phyloP scores from a whole-genome alignment of 75 land plant genomes.

The Pinus tabuliformis region DNA sequence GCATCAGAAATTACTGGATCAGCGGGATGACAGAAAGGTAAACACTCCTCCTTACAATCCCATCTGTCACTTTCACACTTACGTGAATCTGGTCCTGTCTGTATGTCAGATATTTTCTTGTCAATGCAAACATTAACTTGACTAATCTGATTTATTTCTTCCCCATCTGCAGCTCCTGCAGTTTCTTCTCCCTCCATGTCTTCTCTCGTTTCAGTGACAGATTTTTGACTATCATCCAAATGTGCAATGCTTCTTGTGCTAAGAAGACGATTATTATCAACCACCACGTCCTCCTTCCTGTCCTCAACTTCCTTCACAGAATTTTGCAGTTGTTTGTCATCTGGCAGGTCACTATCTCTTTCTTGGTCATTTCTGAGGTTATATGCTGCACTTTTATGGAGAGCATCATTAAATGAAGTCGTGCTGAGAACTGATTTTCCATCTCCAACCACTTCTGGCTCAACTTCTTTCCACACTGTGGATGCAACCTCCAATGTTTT shows the following conservation, averaged over 20 bases:
- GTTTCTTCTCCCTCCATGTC: background rate
- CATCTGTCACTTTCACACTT: background rate
- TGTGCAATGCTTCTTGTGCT: conserved; percentile 4
- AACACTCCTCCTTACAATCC: background rate
- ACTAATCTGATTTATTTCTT: conserved; percentile 1
- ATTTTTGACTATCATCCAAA: background rate
- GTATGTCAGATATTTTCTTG: background rate
- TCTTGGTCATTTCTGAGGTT: background rate
- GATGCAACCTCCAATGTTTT: background rate
- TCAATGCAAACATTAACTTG: background rate
- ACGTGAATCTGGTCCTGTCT: background rate
- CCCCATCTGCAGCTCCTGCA: background rate
- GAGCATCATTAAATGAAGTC: background rate
- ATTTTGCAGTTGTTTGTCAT: conserved; percentile 1
- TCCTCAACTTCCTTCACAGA: background rate
- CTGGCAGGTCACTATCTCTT: background rate
- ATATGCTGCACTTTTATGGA: background rate
- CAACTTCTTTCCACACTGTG: background rate
- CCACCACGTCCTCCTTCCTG: too few relatives aligned
- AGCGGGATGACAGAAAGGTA: background rate
- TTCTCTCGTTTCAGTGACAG: background rate
- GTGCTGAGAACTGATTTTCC: background rate
- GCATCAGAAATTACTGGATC: background rate
- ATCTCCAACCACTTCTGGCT: background rate
- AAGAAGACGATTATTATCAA: background rate